A percentile compares a stretch with the other conserved stretches of the same genome.
phyloP scores from a whole-genome alignment of 257 asterid genomes.

The Ajuga chamaepitys region DNA sequence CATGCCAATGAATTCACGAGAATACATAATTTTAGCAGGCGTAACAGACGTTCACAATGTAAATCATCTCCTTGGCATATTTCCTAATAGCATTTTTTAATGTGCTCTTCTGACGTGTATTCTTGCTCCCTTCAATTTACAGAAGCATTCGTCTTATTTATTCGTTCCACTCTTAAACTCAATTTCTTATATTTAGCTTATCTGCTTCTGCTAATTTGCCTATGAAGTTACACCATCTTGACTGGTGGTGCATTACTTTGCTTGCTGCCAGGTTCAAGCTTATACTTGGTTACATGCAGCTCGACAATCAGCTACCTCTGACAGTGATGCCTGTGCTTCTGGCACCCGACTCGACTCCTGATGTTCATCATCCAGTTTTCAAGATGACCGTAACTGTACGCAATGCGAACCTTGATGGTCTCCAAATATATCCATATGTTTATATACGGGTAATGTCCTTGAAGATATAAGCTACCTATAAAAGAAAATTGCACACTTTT shows the following conservation, averaged over 20 bases:
- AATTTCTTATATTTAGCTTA: not conserved
- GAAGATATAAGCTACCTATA: not conserved
- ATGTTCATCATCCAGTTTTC: conserved; percentile 78
- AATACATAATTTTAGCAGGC: not conserved
- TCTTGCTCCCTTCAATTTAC: not conserved
- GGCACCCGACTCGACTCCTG: conserved; percentile 83
- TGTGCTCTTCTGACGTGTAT: not conserved
- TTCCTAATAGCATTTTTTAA: not conserved
- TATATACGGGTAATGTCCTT: conserved; percentile 60
- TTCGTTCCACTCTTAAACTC: conserved; percentile 4
- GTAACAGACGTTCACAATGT: not conserved
- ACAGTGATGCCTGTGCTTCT: conserved; percentile 88
- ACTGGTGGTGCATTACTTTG: conserved; percentile 8
- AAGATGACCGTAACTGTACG: conserved; percentile 81
- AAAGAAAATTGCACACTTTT: not conserved
- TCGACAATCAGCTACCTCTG: conserved; percentile 95
- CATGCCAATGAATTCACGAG: not conserved
- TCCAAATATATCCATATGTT: conserved; percentile 85
- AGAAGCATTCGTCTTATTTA: not conserved
- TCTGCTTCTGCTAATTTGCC: not conserved
- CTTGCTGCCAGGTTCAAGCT: conserved; percentile 71
- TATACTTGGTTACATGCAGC: conserved; percentile 78
- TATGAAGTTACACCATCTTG: not conserved
- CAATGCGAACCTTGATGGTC: conserved; percentile 72
- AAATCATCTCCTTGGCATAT: not conserved